Base-by-base conservation (phyloP, 495 filamentous ascomycete species). In the Penicillium salamii region DNA sequence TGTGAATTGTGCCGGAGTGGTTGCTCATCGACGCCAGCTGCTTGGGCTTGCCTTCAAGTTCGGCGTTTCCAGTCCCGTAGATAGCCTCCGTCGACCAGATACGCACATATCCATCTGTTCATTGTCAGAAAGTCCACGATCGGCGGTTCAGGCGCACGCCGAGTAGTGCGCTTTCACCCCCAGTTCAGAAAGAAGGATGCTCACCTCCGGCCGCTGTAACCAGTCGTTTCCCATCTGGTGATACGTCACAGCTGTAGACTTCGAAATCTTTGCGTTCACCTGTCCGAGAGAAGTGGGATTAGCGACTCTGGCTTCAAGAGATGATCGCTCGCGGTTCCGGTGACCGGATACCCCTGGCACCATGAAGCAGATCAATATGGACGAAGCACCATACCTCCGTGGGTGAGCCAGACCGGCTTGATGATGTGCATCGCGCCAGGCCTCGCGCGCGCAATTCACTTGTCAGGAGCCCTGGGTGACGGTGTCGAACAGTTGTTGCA, bases 1-100 rank as follows among this genome's bases (percentile, higher is more conserved):
- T 89, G 65, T 97, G 90, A 50, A 99, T 96, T 12, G 93, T 97
- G 32, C 93, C 93, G 5, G 95, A 91, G 67, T 99, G 93, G 57
- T 97, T 90, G 81, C 90, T 96, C 83, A 99, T 89, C 52, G 91
- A 92, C 57, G 92, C 95, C 43, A 99, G 80, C 70, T 99, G 93
- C 60, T 89, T 90, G 18, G 93, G 95, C 59, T 91, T 88, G 44
- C 70, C 77, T 62, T 79, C 81, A 51, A 79, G 81, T 42, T 74
- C 67, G 13, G 82, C 71, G 44, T 95, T 78, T 41, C 79, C 76
- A 42, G 89, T 84, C 50, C 88, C 87, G 69, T 86, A 85, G 59
- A 97, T 90, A 36, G 93, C 89, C 53, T 96, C 90, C 23, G 87
- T 96, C 34, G 93, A 97, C 93, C 93, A 98, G 53, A 98, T 89